A percentile compares a stretch with the other conserved stretches of the same genome.
These are phyloP conservation scores for Herpetospermum pedunculosum DNA, from an alignment of 306 rosid genomes.

Conservation along the genomic window DNA sequence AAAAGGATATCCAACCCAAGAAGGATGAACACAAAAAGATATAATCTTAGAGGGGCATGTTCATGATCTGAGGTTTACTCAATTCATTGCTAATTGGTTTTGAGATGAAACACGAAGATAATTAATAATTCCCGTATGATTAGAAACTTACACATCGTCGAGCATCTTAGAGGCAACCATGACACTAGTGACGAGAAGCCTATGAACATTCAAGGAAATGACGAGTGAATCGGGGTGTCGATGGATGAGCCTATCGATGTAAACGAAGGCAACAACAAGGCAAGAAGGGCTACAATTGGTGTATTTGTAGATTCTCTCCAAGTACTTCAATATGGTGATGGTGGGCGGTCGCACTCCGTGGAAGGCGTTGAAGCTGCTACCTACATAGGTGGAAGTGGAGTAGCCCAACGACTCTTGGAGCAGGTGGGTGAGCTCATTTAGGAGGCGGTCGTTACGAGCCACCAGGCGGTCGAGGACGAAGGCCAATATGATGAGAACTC, in stretches of 20 bases:
- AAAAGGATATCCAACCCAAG: too few relatives aligned
- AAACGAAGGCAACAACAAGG: constrained; percentile 78
- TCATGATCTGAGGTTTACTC: too few relatives aligned
- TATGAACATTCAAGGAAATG: constrained; percentile 67
- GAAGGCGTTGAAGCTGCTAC: constrained; percentile 19
- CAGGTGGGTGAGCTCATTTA: neutral
- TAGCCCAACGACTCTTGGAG: neutral
- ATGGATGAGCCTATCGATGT: constrained; percentile 69
- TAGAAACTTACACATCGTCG: constrained; percentile 93
- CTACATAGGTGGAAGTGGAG: neutral
- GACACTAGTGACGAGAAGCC: constrained; percentile 59
- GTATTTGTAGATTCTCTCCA: constrained; percentile 87
- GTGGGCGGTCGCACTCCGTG: constrained; percentile 77
- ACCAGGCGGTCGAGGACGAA: neutral
- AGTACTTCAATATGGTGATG: constrained; percentile 75
- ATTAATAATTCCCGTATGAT: too few relatives aligned
- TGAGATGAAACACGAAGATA: too few relatives aligned
- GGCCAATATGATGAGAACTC: neutral
- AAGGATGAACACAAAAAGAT: too few relatives aligned
- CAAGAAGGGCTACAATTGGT: constrained; percentile 89
- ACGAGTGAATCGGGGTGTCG: constrained; percentile 75
- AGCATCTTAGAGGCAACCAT: constrained; percentile 95
- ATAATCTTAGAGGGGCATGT: too few relatives aligned
- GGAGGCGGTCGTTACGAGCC: constrained; percentile 9
- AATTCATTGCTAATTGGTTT: too few relatives aligned